Evolutionary conservation across 345 rosid genomes (phyloP), one percentile per base, ranked within the genome.

Genomic region (Aquilaria sinensis): DNA sequence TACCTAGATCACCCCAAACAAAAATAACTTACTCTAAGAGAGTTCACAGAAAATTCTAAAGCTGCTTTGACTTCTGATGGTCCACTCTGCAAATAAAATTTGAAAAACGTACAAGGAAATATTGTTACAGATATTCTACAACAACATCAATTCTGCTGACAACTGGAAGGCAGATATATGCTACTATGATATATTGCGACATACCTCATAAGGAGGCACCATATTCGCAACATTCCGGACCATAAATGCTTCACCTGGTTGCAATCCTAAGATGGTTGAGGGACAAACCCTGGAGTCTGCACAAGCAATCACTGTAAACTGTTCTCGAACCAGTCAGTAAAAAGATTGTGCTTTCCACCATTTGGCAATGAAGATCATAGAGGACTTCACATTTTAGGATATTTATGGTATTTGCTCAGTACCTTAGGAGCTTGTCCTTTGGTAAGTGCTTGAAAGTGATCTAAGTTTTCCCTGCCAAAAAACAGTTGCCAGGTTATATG

Each of bases 251-350:
- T 88, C 99, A 66, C 99, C 99, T 9, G 99, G 99, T 79, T 86
- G 88, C 71, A 94, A 88, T 72, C 99, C 99, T 51, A 94, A 70
- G 65, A 88, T 65, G 56, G 67, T 80, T 45, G 99, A 88, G 64
- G 99, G 99, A 70, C 99, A 94, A 61, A 94, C 97, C 76, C 97
- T 85, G 54, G 99, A 94, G 75, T 94, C 99, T 51, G 88, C 97
- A 80, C 99, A 94, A 69, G 99, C 93, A 71, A 90, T 82, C 80
- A 88, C 96, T 90, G 86, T 79, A 76, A 94, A 88, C 99, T 90
- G 89, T 76, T 66, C 74, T 74, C 41, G 60, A 73, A 53, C 56
- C n/a, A 49, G 73, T 74, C 66, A 77, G 86, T 11, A 50, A 9
- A 60, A 51, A 31, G 3, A 33, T 47, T 11, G n/a, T 10, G 12